phyloP scores from a whole-genome alignment of 225 moss, liverwort and hornwort species.

The Antitrichia curtipendula region DNA sequence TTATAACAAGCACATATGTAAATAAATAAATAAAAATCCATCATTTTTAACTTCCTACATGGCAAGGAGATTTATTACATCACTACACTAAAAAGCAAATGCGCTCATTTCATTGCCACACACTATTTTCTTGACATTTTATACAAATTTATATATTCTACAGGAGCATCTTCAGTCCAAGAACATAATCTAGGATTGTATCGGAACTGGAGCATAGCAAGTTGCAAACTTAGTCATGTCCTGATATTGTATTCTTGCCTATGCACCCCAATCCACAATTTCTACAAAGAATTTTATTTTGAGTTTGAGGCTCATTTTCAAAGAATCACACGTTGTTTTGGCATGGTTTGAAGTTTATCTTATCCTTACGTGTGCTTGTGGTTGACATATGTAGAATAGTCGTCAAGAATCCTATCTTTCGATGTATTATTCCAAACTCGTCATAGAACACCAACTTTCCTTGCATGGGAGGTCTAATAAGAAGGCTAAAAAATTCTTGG shows the following conservation, averaged over 20 bases:
- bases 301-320: background rate
- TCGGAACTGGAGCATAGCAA: fast-evolving
- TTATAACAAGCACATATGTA: too few relatives aligned
- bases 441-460: background rate
- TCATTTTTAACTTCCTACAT: background rate
- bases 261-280: fast-evolving
- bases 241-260: fast-evolving
- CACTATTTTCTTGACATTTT: too few relatives aligned
- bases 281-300: too few relatives aligned
- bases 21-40: too few relatives aligned
- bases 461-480: fast-evolving
- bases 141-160: too few relatives aligned
- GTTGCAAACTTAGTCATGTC: background rate
- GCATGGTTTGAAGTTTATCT: background rate
- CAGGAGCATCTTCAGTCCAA: too few relatives aligned
- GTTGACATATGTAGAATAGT: background rate
- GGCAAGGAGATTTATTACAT: background rate
- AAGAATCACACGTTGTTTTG: background rate
- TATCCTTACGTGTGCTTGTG: background rate
- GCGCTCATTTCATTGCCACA: background rate
- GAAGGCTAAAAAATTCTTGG: fast-evolving
- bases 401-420: background rate
- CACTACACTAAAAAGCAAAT: background rate
- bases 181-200: too few relatives aligned
- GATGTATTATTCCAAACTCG: fast-evolving